Evolutionary conservation across 2,329 filamentous ascomycete species (phyloP).

Genomic region (Leptoxyphium fumago): DNA sequence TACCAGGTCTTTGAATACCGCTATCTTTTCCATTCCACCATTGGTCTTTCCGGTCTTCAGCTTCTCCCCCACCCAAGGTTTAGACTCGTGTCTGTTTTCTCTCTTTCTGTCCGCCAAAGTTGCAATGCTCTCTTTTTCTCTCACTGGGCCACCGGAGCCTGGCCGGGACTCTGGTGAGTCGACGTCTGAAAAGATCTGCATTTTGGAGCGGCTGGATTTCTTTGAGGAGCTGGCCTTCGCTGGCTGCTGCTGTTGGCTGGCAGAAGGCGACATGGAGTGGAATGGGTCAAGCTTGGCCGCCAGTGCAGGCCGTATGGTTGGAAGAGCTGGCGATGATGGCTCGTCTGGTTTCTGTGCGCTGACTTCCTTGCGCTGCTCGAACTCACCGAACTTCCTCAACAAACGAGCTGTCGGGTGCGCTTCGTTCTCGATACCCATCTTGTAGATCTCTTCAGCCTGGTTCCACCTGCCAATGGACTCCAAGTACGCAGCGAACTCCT

Average conservation of each 20-base stretch:
- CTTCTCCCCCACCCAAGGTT: constrained; percentile 85
- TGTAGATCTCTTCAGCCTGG: constrained; percentile 90
- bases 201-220: constrained; percentile 62
- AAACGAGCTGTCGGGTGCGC: constrained; percentile 70
- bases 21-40: constrained; percentile 62
- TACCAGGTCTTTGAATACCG: constrained; percentile 93
- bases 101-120: constrained; percentile 80
- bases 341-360: constrained; percentile 46
- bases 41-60: constrained; percentile 77
- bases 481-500: constrained; percentile 90
- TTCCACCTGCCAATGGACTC: constrained; percentile 71
- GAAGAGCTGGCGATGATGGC: constrained; percentile 76
- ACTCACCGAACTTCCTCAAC: constrained; percentile 81
- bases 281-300: constrained; percentile 81
- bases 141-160: constrained; percentile 41
- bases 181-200: constrained; percentile 75
- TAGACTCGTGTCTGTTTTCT: constrained; percentile 76
- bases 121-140: constrained; percentile 86
- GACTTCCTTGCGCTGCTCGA: constrained; percentile 63
- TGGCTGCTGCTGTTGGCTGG: constrained; percentile 50
- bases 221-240: constrained; percentile 30
- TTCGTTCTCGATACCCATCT: constrained; percentile 74
- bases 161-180: constrained; percentile 34
- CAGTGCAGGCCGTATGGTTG: constrained; percentile 66
- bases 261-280: constrained; percentile 35